Evolutionary conservation across 306 rosid species (phyloP).

Genomic region (Canavalia gladiata): DNA sequence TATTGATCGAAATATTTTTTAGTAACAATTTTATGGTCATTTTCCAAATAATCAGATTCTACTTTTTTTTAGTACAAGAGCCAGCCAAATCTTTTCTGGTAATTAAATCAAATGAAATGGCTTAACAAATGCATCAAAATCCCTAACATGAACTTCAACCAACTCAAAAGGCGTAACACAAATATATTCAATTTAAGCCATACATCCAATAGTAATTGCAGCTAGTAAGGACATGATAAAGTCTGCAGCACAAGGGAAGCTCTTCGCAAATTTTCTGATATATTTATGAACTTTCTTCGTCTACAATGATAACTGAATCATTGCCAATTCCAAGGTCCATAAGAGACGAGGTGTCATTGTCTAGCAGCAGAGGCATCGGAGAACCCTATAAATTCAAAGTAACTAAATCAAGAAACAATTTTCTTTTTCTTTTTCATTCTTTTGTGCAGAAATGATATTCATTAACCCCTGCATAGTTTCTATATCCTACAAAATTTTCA

Average conservation of each 20-base stretch:
- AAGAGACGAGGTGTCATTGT: constrained; percentile 77
- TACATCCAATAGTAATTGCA: constrained; percentile 5
- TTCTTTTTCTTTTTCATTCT: neutral
- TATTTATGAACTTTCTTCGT: constrained; percentile 69
- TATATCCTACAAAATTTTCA: neutral
- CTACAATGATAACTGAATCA: constrained; percentile 76
- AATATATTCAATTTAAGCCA: constrained; percentile 21
- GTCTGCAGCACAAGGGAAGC: constrained; percentile 25
- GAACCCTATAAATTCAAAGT: constrained; percentile 68
- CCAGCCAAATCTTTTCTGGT: constrained; percentile 20
- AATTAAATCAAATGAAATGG: constrained; percentile 1
- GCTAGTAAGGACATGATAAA: constrained; percentile 36
- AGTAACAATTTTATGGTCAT: neutral
- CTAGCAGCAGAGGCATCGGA: constrained; percentile 80
- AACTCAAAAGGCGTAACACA: constrained; percentile 4
- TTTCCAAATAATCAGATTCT: constrained; percentile 10
- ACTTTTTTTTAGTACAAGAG: neutral
- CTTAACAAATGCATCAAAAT: constrained; percentile 24
- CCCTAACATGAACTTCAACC: constrained; percentile 24
- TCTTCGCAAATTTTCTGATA: constrained; percentile 6
- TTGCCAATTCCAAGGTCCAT: constrained; percentile 78
- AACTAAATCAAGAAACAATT: constrained; percentile 30
- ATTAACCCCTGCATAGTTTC: constrained; percentile 1
- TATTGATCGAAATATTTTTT: neutral
- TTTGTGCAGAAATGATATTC: neutral